These are phyloP conservation scores for Nepenthes mirabilis DNA, from an alignment of 148 eudicot genomes.

Conservation along the genomic window DNA sequence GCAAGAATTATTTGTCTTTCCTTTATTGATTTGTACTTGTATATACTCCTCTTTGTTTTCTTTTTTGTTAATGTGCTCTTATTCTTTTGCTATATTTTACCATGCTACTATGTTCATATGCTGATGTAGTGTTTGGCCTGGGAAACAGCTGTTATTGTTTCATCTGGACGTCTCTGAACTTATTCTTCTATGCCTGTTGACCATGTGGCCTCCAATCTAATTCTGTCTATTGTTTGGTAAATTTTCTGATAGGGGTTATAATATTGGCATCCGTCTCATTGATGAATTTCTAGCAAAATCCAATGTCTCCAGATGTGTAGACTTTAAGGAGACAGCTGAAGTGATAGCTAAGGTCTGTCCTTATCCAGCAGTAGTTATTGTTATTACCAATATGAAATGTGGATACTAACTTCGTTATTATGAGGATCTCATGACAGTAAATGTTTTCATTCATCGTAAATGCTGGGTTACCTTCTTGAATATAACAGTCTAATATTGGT, in stretches of 20 bases:
- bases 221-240: conserved; percentile 4
- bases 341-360: conserved; percentile 82
- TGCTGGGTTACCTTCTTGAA: too few species aligned
- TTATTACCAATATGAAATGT: not conserved
- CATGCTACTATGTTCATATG: not conserved
- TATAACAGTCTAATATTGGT: too few species aligned
- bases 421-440: too few species aligned
- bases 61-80: not conserved
- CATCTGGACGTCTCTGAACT: too few species aligned
- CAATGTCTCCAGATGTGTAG: conserved; percentile 87
- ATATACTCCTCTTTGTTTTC: not conserved
- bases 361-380: not conserved
- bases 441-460: too few species aligned
- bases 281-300: conserved; percentile 95
- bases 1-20: too few species aligned
- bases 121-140: not conserved
- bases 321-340: conserved; percentile 95
- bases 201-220: not conserved
- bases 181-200: not conserved
- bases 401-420: too few species aligned
- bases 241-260: conserved; percentile 71
- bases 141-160: not conserved
- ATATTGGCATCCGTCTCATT: conserved; percentile 79
- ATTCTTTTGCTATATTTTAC: not conserved
- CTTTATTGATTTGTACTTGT: too few species aligned